Base-by-base conservation (phyloP, 768 basidiomycete species). In the Hemileccinum impolitum region DNA sequence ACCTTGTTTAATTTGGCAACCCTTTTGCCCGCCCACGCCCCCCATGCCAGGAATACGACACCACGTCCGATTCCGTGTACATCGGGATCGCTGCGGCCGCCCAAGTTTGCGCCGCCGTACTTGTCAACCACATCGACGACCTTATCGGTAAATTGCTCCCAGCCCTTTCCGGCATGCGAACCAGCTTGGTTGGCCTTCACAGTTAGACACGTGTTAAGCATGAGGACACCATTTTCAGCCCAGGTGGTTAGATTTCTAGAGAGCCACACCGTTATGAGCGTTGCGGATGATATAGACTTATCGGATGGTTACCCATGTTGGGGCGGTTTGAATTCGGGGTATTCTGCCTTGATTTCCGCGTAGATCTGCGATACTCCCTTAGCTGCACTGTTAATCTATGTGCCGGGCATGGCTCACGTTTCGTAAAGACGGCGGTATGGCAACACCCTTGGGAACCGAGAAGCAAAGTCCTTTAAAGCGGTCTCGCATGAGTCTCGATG, bases 191-290 rank as follows among this genome's bases (percentile, higher is more conserved):
- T 77, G 0, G 87, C 86, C 46, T 81, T 79, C 34, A 96, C 94
- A 2, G 94, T 95, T 42, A 97, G 76, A 51, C 85, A 87, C n/a
- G 92, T 90, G 72, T 96, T 97, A 40, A 96, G 79, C 67, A 95
- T 79, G 51, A 96, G 75, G 35, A 97, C 94, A 43, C 94, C 94
- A 49, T 85, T 84, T 51, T 81, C 73, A 1, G 93, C 90, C 87
- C 91, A 93, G 17, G 75, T 66, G 6, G 81, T 79, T 38, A 97
- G 75, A 62, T 92, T 89, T 48, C 94, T 93, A 59, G 51, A 49
- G 42, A 18, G 28, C 39, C 32, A 39, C 28, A 31, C 43, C 30
- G 18, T 47, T 48, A 47, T 48, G 50, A 45, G 34, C 47, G 43
- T 37, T 21, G 31, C 43, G 28, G 47, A 52, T 44, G 21, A 35